Conservation (phyloP, 805 yeast species). For the Candida saitoana region DNA sequence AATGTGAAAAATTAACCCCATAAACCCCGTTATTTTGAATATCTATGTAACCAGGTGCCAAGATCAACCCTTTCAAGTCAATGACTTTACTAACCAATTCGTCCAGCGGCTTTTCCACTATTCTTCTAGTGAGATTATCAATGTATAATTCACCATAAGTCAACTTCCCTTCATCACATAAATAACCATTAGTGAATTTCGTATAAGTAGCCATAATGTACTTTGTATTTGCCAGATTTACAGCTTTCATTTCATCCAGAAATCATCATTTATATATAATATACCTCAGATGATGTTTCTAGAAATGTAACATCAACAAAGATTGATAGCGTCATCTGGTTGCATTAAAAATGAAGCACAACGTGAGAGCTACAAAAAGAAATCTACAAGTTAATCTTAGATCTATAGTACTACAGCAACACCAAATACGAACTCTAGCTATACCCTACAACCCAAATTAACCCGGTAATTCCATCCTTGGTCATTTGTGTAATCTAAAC, state of each 20-base stretch:
- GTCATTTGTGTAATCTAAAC: too few species aligned
- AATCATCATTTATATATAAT: neutral
- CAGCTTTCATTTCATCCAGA: neutral
- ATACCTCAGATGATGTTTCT: neutral
- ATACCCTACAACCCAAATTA: too few species aligned
- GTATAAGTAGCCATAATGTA: slow-evolving; percentile 14
- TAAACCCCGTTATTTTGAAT: slow-evolving; percentile 56
- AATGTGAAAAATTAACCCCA: slow-evolving; percentile 49
- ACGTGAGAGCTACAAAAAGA: too few species aligned
- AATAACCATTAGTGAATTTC: slow-evolving; percentile 38
- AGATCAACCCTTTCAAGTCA: slow-evolving; percentile 44
- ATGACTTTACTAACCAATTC: slow-evolving; percentile 20
- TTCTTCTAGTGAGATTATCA: slow-evolving; percentile 39
- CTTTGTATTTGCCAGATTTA: neutral
- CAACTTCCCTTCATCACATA: slow-evolving; percentile 40
- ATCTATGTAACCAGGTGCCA: slow-evolving; percentile 56
- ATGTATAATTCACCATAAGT: slow-evolving; percentile 39
- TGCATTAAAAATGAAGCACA: neutral
- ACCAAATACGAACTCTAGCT: too few species aligned
- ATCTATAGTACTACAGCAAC: too few species aligned
- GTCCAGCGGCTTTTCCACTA: slow-evolving; percentile 25
- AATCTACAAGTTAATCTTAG: too few species aligned
- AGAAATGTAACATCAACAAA: neutral
- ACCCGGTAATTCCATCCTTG: too few species aligned
- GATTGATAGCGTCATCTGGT: neutral